These are phyloP conservation scores for Fraxinus baroniana DNA, from an alignment of 305 asterid genomes.

Conservation along the genomic window DNA sequence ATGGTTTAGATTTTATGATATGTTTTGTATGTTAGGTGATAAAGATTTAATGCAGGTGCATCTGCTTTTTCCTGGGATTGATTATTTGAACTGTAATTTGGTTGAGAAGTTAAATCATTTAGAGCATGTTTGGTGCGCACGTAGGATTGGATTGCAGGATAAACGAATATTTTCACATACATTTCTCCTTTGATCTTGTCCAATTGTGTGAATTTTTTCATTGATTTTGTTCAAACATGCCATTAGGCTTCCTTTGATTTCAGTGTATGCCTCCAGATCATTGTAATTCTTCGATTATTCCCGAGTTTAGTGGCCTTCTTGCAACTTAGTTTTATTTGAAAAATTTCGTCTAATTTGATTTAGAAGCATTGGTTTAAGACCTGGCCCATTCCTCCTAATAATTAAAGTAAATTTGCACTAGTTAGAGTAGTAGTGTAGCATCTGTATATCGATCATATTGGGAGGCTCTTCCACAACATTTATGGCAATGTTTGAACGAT, in stretches of 20 bases:
- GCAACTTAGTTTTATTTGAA: not conserved
- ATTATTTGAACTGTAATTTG: not conserved
- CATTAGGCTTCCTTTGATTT: not conserved
- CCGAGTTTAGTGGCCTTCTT: not conserved
- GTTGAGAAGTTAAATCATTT: not conserved
- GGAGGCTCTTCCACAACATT: not conserved
- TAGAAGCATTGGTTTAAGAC: not conserved
- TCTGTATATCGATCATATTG: not conserved
- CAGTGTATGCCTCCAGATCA: not conserved
- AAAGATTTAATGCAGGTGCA: not conserved
- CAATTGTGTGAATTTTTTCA: not conserved
- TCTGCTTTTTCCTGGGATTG: not conserved
- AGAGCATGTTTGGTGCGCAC: not conserved
- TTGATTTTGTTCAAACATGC: not conserved
- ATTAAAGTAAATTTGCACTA: not conserved
- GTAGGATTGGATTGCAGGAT: not conserved
- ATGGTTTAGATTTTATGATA: not conserved
- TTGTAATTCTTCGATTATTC: not conserved
- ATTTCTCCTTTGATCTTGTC: not conserved
- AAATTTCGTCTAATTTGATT: conserved; percentile 15
- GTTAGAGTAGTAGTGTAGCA: not conserved
- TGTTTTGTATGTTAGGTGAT: not conserved
- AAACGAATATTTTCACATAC: not conserved
- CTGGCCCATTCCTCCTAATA: not conserved
- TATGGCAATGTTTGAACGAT: not conserved